Evolutionary conservation across 2,329 filamentous ascomycete species (phyloP).

Genomic region (Ophiognomonia clavigignenti-juglandacearum): DNA sequence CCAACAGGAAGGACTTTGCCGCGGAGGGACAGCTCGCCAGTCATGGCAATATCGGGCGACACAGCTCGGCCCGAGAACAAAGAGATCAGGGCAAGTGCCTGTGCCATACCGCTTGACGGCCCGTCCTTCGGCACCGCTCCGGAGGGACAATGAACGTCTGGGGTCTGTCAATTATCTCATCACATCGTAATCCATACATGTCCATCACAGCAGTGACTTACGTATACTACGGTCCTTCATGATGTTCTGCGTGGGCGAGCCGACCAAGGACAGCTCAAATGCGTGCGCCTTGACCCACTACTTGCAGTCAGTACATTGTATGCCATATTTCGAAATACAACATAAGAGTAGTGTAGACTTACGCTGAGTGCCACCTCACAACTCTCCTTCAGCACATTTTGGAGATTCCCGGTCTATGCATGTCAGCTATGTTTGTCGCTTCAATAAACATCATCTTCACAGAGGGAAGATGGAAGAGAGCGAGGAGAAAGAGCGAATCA

Average conservation of each 20-base stretch:
- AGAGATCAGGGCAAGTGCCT: constrained; percentile 88
- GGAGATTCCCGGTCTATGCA: constrained; percentile 74
- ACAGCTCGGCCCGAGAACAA: constrained; percentile 83
- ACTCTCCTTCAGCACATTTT: constrained; percentile 93
- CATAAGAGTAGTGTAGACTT: neutral
- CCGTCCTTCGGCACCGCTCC: constrained; percentile 95
- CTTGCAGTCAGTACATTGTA: neutral
- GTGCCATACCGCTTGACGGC: constrained; percentile 83
- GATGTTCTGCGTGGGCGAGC: constrained; percentile 79
- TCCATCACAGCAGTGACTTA: too few relatives aligned
- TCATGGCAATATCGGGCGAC: constrained; percentile 93
- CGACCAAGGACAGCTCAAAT: constrained; percentile 79
- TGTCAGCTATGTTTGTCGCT: neutral
- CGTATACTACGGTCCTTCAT: constrained; percentile 90
- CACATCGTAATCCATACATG: too few relatives aligned
- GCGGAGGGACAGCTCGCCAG: constrained; percentile 70
- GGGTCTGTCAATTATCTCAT: too few relatives aligned
- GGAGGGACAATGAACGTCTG: constrained; percentile 84
- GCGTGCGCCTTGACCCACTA: constrained; percentile 93
- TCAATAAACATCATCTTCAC: neutral
- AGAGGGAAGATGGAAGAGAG: neutral
- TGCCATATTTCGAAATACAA: neutral
- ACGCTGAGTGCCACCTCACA: constrained; percentile 85
- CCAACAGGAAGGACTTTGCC: constrained; percentile 91
- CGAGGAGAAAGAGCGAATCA: neutral